These are phyloP conservation scores for Colletotrichum truncatum DNA, from an alignment of 2,329 filamentous ascomycete species.

Conservation along the genomic window DNA sequence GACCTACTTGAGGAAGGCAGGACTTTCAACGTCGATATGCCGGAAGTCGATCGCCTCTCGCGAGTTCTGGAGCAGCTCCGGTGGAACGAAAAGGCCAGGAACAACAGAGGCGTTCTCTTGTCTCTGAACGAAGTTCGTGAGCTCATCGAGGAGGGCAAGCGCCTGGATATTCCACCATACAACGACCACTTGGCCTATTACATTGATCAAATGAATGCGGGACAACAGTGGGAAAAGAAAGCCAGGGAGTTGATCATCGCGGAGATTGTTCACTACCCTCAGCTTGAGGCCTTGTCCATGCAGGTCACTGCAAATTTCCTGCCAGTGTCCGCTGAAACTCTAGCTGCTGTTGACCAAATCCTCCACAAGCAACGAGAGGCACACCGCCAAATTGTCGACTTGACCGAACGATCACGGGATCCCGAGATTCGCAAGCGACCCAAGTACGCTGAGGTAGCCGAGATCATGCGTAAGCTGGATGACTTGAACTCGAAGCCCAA, in stretches of 20 bases:
- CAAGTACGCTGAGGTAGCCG: slow-evolving; percentile 88
- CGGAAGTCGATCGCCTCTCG: slow-evolving; percentile 85
- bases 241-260: slow-evolving; percentile 93
- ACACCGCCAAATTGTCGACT: slow-evolving; percentile 83
- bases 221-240: slow-evolving; percentile 91
- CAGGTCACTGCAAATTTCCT: slow-evolving; percentile 77
- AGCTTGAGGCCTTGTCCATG: slow-evolving; percentile 88
- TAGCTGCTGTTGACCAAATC: slow-evolving; percentile 87
- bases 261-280: slow-evolving; percentile 91
- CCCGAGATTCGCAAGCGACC: slow-evolving; percentile 82
- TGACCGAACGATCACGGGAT: slow-evolving; percentile 82
- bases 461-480: slow-evolving; percentile 86
- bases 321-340: slow-evolving; percentile 84
- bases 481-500: slow-evolving; percentile 92
- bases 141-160: slow-evolving; percentile 79
- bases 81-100: slow-evolving; percentile 84
- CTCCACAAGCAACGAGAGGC: slow-evolving; percentile 95
- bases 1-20: slow-evolving; percentile 91
- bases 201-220: slow-evolving; percentile 78
- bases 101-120: slow-evolving; percentile 70
- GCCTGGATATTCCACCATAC: slow-evolving; percentile 80
- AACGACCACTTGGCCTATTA: slow-evolving; percentile 84
- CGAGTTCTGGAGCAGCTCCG: slow-evolving; percentile 84
- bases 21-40: slow-evolving; percentile 89
- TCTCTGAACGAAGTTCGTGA: slow-evolving; percentile 81